A percentile compares a stretch with the other conserved stretches of the same genome.
Conservation (phyloP, 768 basidiomycete genomes). For the Lactarius tabidus region DNA sequence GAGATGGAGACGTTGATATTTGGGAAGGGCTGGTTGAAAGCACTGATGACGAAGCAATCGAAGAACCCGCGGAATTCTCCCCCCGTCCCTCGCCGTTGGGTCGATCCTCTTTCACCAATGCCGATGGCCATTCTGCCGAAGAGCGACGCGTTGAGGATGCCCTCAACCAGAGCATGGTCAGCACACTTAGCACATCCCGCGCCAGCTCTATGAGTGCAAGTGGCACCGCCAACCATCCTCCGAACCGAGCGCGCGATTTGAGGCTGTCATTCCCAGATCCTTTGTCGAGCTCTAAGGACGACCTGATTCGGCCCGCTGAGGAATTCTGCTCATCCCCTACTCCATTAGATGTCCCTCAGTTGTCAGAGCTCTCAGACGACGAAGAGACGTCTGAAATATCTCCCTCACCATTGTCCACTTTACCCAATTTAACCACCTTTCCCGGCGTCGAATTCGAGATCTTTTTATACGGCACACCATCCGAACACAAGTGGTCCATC, state of each 20-base stretch:
- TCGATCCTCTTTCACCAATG: constrained; percentile 3
- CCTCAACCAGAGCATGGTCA: constrained; percentile 78
- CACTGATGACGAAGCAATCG: constrained; percentile 45
- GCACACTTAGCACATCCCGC: constrained; percentile 72
- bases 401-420: constrained; percentile 22
- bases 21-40: constrained; percentile 79
- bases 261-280: constrained; percentile 83
- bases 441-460: constrained; percentile 48
- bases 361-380: constrained; percentile 25
- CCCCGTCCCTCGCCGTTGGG: constrained; percentile 20
- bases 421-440: constrained; percentile 29
- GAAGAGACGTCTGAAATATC: constrained; percentile 16
- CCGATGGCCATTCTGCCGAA: constrained; percentile 39
- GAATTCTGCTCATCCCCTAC: constrained; percentile 38
- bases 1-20: constrained; percentile 63
- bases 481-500: constrained; percentile 57
- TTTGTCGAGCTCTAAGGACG: constrained; percentile 64
- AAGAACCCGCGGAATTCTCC: constrained; percentile 28
- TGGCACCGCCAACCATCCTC: constrained; percentile 39
- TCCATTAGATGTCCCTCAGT: constrained; percentile 33
- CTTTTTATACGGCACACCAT: constrained; percentile 61
- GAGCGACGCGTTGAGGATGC: constrained; percentile 69
- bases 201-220: constrained; percentile 49
- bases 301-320: constrained; percentile 55
- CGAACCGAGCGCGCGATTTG: constrained; percentile 64